Conservation (phyloP, 2,329 filamentous ascomycete species). For the Pseudogymnoascus sp. region DNA sequence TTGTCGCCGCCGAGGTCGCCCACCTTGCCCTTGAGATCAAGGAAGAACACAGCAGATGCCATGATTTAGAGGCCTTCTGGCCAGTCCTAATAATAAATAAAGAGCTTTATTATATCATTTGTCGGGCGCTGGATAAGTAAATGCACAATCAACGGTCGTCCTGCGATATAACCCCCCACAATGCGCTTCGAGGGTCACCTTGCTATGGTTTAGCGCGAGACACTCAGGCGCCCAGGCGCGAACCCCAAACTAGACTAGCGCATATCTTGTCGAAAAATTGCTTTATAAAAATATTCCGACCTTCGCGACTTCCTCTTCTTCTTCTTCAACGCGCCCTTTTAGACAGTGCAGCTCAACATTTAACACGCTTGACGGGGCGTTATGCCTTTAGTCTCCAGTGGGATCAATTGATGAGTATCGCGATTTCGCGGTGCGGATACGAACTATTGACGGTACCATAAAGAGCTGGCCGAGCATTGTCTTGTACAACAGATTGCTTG, state of each 20-base stretch:
- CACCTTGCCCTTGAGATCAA: slow-evolving; percentile 99
- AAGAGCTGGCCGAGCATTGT: slow-evolving; percentile 48
- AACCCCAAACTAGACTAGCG: slow-evolving; percentile 16
- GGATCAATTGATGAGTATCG: slow-evolving; percentile 54
- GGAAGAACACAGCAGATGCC: slow-evolving; percentile 97
- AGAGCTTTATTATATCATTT: slow-evolving; percentile 6
- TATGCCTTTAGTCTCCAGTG: slow-evolving; percentile 55
- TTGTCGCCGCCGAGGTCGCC: slow-evolving; percentile 20
- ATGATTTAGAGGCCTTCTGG: slow-evolving; percentile 42
- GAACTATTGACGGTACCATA: slow-evolving; percentile 42
- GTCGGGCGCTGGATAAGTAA: neutral
- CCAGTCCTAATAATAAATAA: neutral
- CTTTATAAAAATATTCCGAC: neutral
- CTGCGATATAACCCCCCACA: slow-evolving; percentile 5
- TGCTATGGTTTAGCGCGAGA: neutral
- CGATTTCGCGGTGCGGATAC: slow-evolving; percentile 54
- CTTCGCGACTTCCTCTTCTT: slow-evolving; percentile 24
- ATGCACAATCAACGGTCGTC: neutral
- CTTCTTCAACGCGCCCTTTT: slow-evolving; percentile 59
- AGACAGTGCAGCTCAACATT: slow-evolving; percentile 81
- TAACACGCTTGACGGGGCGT: slow-evolving; percentile 53
- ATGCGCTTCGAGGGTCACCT: slow-evolving; percentile 3
- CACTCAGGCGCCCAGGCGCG: slow-evolving; percentile 8
- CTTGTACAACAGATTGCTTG: slow-evolving; percentile 48
- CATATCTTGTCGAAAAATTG: neutral